Conservation (phyloP, 2,329 filamentous ascomycete genomes). For the Penicillium sp. region DNA sequence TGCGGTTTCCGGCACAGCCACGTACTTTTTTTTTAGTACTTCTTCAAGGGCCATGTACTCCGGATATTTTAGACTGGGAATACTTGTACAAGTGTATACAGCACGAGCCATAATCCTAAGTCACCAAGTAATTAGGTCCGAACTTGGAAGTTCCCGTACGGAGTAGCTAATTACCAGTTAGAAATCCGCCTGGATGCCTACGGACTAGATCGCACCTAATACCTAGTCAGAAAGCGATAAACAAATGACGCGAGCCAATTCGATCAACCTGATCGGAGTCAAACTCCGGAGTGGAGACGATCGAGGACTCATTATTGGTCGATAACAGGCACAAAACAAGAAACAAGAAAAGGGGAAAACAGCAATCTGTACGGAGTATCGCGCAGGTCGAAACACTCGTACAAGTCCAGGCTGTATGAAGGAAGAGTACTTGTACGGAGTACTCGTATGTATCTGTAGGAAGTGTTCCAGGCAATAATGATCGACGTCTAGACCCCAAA, state of each 20-base stretch:
- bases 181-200: too few species aligned
- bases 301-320: background rate
- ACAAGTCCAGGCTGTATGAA: background rate
- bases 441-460: background rate
- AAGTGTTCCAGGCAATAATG: too few species aligned
- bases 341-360: background rate
- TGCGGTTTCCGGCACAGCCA: background rate
- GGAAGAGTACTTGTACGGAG: background rate
- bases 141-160: too few species aligned
- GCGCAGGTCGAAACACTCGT: background rate
- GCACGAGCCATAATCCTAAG: too few species aligned
- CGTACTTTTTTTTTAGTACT: background rate
- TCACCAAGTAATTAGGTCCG: too few species aligned
- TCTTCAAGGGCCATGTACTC: background rate
- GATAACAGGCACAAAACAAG: background rate
- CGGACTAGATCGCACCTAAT: too few species aligned
- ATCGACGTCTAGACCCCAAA: too few species aligned
- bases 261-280: constrained; percentile 1
- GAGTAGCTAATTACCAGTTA: too few species aligned
- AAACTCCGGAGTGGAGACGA: background rate
- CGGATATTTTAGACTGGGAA: too few species aligned
- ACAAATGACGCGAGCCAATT: background rate
- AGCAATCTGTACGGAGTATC: background rate
- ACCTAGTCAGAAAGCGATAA: too few species aligned
- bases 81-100: too few species aligned